These are phyloP conservation scores for Taphrina sp. DNA, from an alignment of 1,139 yeast species.

Conservation along the genomic window DNA sequence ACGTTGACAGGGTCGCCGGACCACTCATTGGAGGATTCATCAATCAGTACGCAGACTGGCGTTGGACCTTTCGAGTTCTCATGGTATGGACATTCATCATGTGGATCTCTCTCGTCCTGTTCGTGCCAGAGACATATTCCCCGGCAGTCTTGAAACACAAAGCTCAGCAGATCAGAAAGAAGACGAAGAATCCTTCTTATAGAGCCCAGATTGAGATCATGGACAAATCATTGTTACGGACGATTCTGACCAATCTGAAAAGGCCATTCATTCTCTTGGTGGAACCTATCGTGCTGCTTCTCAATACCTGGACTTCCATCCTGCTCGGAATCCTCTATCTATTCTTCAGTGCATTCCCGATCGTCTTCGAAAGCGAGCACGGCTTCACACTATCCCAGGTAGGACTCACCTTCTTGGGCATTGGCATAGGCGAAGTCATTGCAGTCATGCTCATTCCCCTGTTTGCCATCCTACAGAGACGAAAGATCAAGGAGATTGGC, in stretches of 20 bases:
- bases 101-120: slow-evolving; percentile 49
- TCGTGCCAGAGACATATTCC: slow-evolving; percentile 71
- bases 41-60: slow-evolving; percentile 53
- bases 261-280: slow-evolving; percentile 57
- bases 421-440: slow-evolving; percentile 49
- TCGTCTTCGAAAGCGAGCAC: slow-evolving; percentile 53
- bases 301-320: slow-evolving; percentile 64
- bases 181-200: slow-evolving; percentile 57
- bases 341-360: slow-evolving; percentile 64
- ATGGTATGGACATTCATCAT: slow-evolving; percentile 65
- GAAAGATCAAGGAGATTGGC: slow-evolving; percentile 12
- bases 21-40: slow-evolving; percentile 70
- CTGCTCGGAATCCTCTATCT: slow-evolving; percentile 60
- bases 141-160: slow-evolving; percentile 61
- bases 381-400: slow-evolving; percentile 45
- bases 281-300: slow-evolving; percentile 63
- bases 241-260: slow-evolving; percentile 47
- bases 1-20: too few relatives aligned
- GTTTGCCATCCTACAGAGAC: slow-evolving; percentile 19
- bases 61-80: slow-evolving; percentile 64
- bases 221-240: slow-evolving; percentile 42
- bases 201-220: slow-evolving; percentile 53
- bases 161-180: slow-evolving; percentile 58
- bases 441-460: slow-evolving; percentile 39
- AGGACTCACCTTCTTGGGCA: slow-evolving; percentile 57